phyloP scores from a whole-genome alignment of 805 yeast genomes.

The Cyberlindnera veronae region DNA sequence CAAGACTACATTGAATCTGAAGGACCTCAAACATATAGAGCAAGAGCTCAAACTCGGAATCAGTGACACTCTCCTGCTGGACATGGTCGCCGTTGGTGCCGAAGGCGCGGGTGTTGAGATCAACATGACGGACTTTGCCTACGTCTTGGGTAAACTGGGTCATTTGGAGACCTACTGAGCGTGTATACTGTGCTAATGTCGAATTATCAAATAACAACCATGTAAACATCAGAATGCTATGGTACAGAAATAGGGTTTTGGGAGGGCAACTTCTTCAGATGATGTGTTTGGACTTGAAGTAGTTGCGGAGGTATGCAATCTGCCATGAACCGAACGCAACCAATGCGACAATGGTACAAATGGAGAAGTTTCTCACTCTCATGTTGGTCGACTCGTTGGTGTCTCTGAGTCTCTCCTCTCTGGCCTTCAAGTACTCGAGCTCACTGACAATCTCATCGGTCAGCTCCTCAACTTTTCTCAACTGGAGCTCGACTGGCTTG shows the following conservation, averaged over 20 bases:
- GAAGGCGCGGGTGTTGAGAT: constrained; percentile 34
- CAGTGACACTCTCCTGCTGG: constrained; percentile 34
- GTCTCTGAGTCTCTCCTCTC: constrained; percentile 93
- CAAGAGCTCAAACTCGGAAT: constrained; percentile 31
- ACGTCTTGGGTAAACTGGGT: constrained; percentile 47
- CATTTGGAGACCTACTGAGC: constrained; percentile 5
- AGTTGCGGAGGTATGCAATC: constrained; percentile 84
- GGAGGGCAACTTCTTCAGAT: constrained; percentile 32
- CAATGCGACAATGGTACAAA: constrained; percentile 63
- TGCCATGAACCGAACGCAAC: constrained; percentile 89
- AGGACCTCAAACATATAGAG: constrained; percentile 35
- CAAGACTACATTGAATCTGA: constrained; percentile 30
- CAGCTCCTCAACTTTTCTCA: constrained; percentile 82
- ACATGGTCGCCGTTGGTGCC: constrained; percentile 44
- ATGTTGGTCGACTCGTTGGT: constrained; percentile 95
- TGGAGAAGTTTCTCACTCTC: constrained; percentile 85
- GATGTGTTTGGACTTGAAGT: constrained; percentile 84
- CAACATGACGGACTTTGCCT: constrained; percentile 44
- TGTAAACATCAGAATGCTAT: background rate
- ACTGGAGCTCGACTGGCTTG: constrained; percentile 87
- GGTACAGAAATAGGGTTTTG: background rate
- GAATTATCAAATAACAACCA: too few species aligned
- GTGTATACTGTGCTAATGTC: too few species aligned
- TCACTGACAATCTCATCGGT: constrained; percentile 78
- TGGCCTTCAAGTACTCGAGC: constrained; percentile 74